Percentiles rank a stretch among this genome's conserved stretches.
phyloP scores from a whole-genome alignment of 139 green algal genomes.

The Chlorokybus atmophyticus region DNA sequence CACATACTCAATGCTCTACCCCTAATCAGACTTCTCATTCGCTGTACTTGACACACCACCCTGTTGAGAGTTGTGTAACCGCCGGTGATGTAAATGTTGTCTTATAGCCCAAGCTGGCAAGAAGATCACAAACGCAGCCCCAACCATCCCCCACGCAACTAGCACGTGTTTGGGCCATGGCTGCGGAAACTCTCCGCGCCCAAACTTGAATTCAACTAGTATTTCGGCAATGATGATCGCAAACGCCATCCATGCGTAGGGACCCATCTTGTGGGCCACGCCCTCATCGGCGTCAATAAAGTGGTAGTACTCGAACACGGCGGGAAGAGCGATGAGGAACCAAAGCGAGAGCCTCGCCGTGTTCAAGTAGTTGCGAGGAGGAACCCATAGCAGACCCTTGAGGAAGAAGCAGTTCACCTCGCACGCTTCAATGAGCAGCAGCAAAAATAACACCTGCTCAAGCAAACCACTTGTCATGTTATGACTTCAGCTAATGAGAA shows the following conservation, averaged over 20 bases:
- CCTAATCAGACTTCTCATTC: too few relatives aligned
- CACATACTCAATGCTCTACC: too few relatives aligned
- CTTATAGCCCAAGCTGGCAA: too few relatives aligned
- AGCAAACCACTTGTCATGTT: neutral
- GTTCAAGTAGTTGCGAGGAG: constrained; percentile 62
- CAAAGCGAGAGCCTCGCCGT: constrained; percentile 51
- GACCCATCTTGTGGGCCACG: constrained; percentile 50
- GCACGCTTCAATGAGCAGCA: constrained; percentile 35
- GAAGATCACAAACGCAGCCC: too few relatives aligned
- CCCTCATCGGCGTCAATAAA: constrained; percentile 48
- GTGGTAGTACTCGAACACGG: constrained; percentile 62
- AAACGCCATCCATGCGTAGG: constrained; percentile 63
- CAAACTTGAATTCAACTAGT: constrained; percentile 67
- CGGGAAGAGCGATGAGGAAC: constrained; percentile 44
- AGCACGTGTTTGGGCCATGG: too few relatives aligned
- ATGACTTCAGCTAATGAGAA: neutral
- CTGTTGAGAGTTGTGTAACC: too few relatives aligned
- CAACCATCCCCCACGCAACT: too few relatives aligned
- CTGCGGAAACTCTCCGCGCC: constrained; percentile 36
- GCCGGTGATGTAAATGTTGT: too few relatives aligned
- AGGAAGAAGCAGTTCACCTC: constrained; percentile 90
- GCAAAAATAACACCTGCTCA: constrained; percentile 22
- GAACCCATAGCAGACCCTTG: constrained; percentile 81
- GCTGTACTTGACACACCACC: too few relatives aligned
- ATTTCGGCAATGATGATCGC: constrained; percentile 40